Conservation (phyloP, 2,329 filamentous ascomycete genomes). For the Purpureocillium lavendulum region DNA sequence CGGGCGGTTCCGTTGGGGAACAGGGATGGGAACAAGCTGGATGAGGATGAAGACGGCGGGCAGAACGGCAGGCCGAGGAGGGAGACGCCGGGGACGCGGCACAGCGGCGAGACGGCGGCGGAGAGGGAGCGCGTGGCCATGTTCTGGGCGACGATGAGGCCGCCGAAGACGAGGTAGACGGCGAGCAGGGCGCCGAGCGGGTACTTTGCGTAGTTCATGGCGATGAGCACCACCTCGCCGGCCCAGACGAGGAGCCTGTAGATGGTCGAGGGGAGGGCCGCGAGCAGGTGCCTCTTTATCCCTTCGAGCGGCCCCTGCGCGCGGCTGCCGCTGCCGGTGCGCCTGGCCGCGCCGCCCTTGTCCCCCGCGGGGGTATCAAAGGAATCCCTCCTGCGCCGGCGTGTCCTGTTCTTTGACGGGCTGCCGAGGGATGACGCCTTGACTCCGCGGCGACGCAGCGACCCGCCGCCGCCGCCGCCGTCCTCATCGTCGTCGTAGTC, state of each 20-base stretch:
- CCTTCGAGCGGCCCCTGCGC: background rate
- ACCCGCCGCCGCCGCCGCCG: conserved; percentile 4
- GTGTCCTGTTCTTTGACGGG: background rate
- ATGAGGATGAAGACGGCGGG: conserved; percentile 20
- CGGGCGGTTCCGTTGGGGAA: conserved; percentile 3
- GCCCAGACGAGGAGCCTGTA: conserved; percentile 38
- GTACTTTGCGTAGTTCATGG: conserved; percentile 54
- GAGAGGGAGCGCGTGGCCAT: conserved; percentile 53
- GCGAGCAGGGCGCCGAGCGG: conserved; percentile 55
- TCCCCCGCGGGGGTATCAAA: too few species aligned
- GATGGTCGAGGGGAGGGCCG: conserved; percentile 27
- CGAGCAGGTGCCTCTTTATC: conserved; percentile 21
- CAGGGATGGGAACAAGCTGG: background rate
- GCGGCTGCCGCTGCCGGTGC: background rate
- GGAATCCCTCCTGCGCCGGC: conserved; percentile 4
- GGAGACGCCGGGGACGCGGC: conserved; percentile 57
- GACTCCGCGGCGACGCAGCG: too few species aligned
- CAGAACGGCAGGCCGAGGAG: conserved; percentile 60
- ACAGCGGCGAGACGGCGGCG: conserved; percentile 58
- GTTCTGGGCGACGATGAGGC: conserved; percentile 51
- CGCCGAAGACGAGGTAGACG: conserved; percentile 51
- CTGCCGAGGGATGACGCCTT: too few species aligned
- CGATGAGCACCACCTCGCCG: conserved; percentile 47
- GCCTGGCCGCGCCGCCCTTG: too few species aligned
- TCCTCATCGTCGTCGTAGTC: conserved; percentile 1